phyloP scores from a whole-genome alignment of 2,329 filamentous ascomycete genomes.

The Lachnellula occidentalis region DNA sequence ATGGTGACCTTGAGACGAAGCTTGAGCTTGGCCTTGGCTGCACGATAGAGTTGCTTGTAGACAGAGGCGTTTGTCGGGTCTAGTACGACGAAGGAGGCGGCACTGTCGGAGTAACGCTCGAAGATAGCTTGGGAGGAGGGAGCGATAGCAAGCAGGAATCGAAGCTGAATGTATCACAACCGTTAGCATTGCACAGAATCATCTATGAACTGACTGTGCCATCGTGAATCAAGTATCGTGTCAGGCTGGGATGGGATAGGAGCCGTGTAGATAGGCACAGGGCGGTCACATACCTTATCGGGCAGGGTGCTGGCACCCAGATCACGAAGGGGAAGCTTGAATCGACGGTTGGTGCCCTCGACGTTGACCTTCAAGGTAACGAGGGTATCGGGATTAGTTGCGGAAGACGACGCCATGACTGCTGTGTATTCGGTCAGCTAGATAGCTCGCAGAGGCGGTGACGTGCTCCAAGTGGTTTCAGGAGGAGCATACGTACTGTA shows the following conservation, averaged over 20 bases:
- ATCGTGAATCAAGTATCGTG: neutral
- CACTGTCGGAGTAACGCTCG: conserved; percentile 94
- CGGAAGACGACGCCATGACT: conserved; percentile 29
- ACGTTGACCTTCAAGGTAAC: conserved; percentile 83
- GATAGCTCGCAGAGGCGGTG: conserved; percentile 15
- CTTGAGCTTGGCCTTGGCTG: conserved; percentile 97
- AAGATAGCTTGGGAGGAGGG: conserved; percentile 59
- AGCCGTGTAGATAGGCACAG: conserved; percentile 14
- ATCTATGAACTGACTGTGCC: neutral
- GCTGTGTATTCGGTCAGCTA: conserved; percentile 22
- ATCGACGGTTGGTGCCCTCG: conserved; percentile 69
- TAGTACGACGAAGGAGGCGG: conserved; percentile 72
- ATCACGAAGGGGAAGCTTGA: conserved; percentile 86
- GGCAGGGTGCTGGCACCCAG: conserved; percentile 70
- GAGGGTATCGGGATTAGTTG: conserved; percentile 54
- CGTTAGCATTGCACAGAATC: conserved; percentile 19
- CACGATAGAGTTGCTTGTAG: conserved; percentile 95
- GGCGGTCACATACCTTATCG: conserved; percentile 62
- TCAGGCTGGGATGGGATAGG: conserved; percentile 4
- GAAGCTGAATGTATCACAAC: conserved; percentile 50
- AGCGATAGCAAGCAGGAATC: conserved; percentile 60
- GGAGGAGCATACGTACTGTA: conserved; percentile 15
- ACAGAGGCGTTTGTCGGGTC: conserved; percentile 72
- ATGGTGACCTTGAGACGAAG: conserved; percentile 75
- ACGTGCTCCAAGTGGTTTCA: conserved; percentile 20